These are phyloP conservation scores for Amylostereum areolatum DNA, from an alignment of 1,284 basidiomycete genomes.

Conservation along the genomic window DNA sequence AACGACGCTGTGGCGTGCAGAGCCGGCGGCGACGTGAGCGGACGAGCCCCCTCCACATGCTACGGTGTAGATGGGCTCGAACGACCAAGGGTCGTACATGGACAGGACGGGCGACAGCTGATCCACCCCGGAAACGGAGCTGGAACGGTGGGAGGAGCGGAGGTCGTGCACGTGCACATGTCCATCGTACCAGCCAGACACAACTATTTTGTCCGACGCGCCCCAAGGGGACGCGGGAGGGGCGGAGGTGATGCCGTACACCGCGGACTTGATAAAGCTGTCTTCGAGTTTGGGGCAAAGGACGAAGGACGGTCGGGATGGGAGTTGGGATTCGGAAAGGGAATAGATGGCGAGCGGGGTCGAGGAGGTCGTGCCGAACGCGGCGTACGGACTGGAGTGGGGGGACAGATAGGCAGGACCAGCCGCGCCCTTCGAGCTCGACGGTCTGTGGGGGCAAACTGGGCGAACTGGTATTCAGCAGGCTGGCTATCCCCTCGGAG, in stretches of 20 bases:
- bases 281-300: slow-evolving; percentile 32
- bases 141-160: slow-evolving; percentile 33
- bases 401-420: slow-evolving; percentile 53
- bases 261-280: slow-evolving; percentile 34
- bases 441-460: slow-evolving; percentile 26
- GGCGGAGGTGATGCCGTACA: slow-evolving; percentile 61
- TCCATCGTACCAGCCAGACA: slow-evolving; percentile 78
- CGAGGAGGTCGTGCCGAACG: slow-evolving; percentile 57
- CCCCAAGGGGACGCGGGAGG: slow-evolving; percentile 60
- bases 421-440: slow-evolving; percentile 46
- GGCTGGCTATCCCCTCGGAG: slow-evolving; percentile 40
- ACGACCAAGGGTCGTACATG: slow-evolving; percentile 58
- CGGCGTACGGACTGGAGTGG: slow-evolving; percentile 52
- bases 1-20: slow-evolving; percentile 66
- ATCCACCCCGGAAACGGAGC: slow-evolving; percentile 14
- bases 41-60: slow-evolving; percentile 63
- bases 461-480: slow-evolving; percentile 28
- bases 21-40: slow-evolving; percentile 62
- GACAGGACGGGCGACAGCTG: slow-evolving; percentile 50
- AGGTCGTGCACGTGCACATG: slow-evolving; percentile 65
- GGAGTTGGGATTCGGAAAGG: slow-evolving; percentile 40
- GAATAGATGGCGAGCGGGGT: slow-evolving; percentile 54
- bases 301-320: slow-evolving; percentile 37
- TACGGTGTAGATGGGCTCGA: slow-evolving; percentile 68
- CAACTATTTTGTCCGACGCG: slow-evolving; percentile 60